Percentiles rank a stretch among this genome's conserved stretches.
phyloP scores from a whole-genome alignment of 139 green algal species.

The Microglena sp. region DNA sequence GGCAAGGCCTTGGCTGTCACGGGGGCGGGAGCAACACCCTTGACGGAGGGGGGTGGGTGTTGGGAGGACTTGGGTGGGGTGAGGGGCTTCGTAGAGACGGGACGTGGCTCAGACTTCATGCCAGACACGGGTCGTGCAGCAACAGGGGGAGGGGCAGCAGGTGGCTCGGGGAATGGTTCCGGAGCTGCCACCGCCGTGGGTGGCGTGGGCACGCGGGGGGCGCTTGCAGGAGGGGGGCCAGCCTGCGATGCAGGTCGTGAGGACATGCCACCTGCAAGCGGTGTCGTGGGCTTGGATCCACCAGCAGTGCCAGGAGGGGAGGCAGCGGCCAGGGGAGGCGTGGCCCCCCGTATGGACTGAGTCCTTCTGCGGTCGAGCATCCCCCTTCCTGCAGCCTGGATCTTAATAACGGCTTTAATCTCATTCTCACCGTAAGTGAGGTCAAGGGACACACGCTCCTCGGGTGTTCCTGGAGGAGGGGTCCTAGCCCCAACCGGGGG shows the following conservation, averaged over 20 bases:
- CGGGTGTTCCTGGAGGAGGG: no score
- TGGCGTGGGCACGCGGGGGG: background rate
- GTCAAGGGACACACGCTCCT: no score
- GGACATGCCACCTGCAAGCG: background rate
- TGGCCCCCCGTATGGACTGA: background rate
- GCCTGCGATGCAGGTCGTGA: background rate
- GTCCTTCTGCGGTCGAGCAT: background rate
- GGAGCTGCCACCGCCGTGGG: background rate
- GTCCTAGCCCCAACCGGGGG: no score
- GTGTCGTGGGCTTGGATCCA: background rate
- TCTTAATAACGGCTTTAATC: background rate
- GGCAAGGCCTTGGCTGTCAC: slow-evolving; percentile 20
- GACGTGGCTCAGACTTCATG: no score
- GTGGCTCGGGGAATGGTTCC: no score
- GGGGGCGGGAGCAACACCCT: background rate
- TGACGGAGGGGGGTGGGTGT: background rate
- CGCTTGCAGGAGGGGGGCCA: background rate
- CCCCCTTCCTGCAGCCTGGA: slow-evolving; percentile 1
- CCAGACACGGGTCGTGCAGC: no score
- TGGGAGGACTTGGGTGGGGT: no score
- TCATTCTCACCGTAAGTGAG: background rate
- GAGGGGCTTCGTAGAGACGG: no score
- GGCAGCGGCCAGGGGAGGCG: background rate
- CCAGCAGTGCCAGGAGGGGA: background rate
- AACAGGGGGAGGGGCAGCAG: no score